phyloP scores from a whole-genome alignment of 1,139 yeast species.

The Magnusiomyces ingens region DNA sequence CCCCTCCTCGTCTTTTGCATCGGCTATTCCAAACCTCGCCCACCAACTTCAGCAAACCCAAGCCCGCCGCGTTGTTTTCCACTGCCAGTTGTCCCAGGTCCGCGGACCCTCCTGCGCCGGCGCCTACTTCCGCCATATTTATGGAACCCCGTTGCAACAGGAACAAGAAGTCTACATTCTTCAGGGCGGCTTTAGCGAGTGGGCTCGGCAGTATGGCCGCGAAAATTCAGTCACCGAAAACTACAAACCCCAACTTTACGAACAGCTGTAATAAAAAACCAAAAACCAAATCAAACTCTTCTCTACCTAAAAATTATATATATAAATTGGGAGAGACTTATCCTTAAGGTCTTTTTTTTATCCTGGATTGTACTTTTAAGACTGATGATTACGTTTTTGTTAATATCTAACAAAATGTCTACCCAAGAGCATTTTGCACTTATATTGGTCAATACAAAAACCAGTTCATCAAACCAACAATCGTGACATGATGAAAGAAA shows the following conservation, averaged over 20 bases:
- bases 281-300: too few relatives aligned
- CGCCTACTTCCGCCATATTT: conserved; percentile 50
- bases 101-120: conserved; percentile 85
- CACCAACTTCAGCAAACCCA: conserved; percentile 34
- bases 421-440: too few relatives aligned
- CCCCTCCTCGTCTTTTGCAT: conserved; percentile 48
- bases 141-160: conserved; percentile 23
- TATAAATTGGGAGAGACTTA: too few relatives aligned
- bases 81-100: conserved; percentile 84
- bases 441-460: too few relatives aligned
- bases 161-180: conserved; percentile 60
- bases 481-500: too few relatives aligned
- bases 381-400: too few relatives aligned
- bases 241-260: neutral
- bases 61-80: conserved; percentile 62
- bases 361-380: too few relatives aligned
- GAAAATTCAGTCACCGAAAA: conserved; percentile 4
- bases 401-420: too few relatives aligned
- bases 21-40: conserved; percentile 39
- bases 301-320: too few relatives aligned
- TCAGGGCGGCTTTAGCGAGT: conserved; percentile 74
- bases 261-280: neutral
- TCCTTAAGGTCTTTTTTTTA: too few relatives aligned
- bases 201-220: conserved; percentile 70
- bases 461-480: too few relatives aligned